Conservation (phyloP, 2,329 filamentous ascomycete species). For the Colletotrichum acutatum region DNA sequence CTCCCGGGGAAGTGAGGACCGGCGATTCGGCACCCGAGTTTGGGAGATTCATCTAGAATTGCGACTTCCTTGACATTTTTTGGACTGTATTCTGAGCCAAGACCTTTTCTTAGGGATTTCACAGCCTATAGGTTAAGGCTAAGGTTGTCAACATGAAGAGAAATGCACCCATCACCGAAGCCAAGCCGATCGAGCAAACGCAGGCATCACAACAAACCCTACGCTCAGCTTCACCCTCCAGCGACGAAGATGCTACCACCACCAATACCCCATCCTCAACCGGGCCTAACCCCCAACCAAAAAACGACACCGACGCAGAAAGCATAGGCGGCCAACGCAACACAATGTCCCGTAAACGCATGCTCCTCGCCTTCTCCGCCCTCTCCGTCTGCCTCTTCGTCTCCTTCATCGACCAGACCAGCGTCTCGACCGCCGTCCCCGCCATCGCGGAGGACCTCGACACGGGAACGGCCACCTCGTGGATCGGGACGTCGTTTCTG, state of each 20-base stretch:
- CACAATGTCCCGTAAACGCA: slow-evolving; percentile 46
- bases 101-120: background rate
- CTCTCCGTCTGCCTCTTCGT: slow-evolving; percentile 46
- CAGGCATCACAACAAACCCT: background rate
- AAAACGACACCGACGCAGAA: slow-evolving; percentile 36
- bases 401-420: slow-evolving; percentile 50
- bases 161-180: background rate
- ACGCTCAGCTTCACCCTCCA: background rate
- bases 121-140: background rate
- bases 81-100: background rate
- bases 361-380: slow-evolving; percentile 43
- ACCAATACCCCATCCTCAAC: background rate
- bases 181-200: background rate
- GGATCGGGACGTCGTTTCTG: slow-evolving; percentile 50
- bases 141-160: slow-evolving; percentile 23
- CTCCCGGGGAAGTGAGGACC: slow-evolving; percentile 4
- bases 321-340: slow-evolving; percentile 46
- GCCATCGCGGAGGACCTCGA: slow-evolving; percentile 49
- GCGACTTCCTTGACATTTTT: background rate
- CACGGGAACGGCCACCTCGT: slow-evolving; percentile 45
- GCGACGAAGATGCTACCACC: slow-evolving; percentile 16
- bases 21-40: slow-evolving; percentile 25
- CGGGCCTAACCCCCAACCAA: background rate
- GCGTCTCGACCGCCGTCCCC: slow-evolving; percentile 47
- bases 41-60: background rate